These are phyloP conservation scores for Delphinella strobiligena DNA, from an alignment of 2,329 filamentous ascomycete genomes.

Conservation along the genomic window DNA sequence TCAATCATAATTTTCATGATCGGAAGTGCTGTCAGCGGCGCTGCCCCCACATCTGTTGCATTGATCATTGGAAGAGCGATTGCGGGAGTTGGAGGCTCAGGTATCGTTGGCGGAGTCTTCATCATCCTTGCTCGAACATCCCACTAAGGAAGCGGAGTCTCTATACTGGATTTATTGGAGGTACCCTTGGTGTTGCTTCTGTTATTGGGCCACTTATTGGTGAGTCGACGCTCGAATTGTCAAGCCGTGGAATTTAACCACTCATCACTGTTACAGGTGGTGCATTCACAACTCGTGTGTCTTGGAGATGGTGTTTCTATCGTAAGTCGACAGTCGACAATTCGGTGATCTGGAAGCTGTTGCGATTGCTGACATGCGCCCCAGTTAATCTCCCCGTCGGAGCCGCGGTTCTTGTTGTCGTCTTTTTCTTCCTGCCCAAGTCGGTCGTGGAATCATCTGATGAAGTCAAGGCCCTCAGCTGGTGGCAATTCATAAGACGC, in stretches of 20 bases:
- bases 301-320: slow-evolving; percentile 40
- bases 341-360: too few relatives aligned
- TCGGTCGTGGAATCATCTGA: neutral
- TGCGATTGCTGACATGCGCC: too few relatives aligned
- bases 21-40: slow-evolving; percentile 43
- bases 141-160: slow-evolving; percentile 53
- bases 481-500: slow-evolving; percentile 27
- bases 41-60: slow-evolving; percentile 26
- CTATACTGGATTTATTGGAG: slow-evolving; percentile 44
- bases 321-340: slow-evolving; percentile 38
- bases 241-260: slow-evolving; percentile 46
- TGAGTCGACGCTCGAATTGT: slow-evolving; percentile 58
- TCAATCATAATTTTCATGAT: slow-evolving; percentile 9
- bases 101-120: slow-evolving; percentile 34
- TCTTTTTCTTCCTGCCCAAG: slow-evolving; percentile 7
- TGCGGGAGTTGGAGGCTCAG: slow-evolving; percentile 16
- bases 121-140: slow-evolving; percentile 43
- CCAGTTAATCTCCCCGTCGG: slow-evolving; percentile 44
- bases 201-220: slow-evolving; percentile 46
- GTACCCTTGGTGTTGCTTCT: slow-evolving; percentile 26
- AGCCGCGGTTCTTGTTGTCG: slow-evolving; percentile 22
- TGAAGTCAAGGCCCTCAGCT: neutral
- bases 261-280: slow-evolving; percentile 53
- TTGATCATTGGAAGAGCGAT: slow-evolving; percentile 20
- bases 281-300: slow-evolving; percentile 47